Conservation (phyloP, 2,329 filamentous ascomycete species). For the Phaeophleospora eucalypticola region DNA sequence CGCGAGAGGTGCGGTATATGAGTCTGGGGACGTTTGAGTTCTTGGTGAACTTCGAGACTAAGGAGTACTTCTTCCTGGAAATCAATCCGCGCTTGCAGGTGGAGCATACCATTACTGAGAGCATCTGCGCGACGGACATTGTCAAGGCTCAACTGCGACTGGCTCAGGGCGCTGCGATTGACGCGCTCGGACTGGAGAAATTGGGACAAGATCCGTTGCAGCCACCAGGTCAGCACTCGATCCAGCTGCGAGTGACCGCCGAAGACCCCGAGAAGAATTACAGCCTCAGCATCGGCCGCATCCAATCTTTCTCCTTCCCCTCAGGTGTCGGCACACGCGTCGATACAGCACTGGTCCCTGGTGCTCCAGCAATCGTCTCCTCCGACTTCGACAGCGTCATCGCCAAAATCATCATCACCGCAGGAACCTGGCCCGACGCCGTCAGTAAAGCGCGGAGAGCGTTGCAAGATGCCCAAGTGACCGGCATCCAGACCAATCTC, state of each 20-base stretch:
- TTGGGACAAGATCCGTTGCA: constrained; percentile 31
- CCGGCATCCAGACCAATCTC: constrained; percentile 57
- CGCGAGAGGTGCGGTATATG: constrained; percentile 48
- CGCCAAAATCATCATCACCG: constrained; percentile 57
- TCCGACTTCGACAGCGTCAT: constrained; percentile 58
- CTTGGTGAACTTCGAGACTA: constrained; percentile 48
- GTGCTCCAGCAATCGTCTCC: constrained; percentile 43
- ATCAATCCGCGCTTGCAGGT: constrained; percentile 60
- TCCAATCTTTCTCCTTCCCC: constrained; percentile 52
- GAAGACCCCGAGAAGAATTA: constrained; percentile 53
- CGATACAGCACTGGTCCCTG: constrained; percentile 51
- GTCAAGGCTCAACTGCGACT: constrained; percentile 53
- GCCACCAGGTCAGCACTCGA: constrained; percentile 43
- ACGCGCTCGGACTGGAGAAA: constrained; percentile 25
- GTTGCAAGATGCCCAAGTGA: constrained; percentile 53
- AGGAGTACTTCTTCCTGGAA: constrained; percentile 57
- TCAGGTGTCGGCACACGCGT: constrained; percentile 55
- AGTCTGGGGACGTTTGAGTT: constrained; percentile 65
- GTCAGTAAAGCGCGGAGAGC: constrained; percentile 54
- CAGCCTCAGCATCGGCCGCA: constrained; percentile 58
- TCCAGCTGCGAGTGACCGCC: constrained; percentile 56
- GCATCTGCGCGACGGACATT: constrained; percentile 51
- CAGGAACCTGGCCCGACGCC: constrained; percentile 48
- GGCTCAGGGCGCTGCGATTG: constrained; percentile 47
- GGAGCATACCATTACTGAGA: constrained; percentile 60